Conservation (phyloP, 2,329 filamentous ascomycete genomes). For the Dactylella cylindrospora region DNA sequence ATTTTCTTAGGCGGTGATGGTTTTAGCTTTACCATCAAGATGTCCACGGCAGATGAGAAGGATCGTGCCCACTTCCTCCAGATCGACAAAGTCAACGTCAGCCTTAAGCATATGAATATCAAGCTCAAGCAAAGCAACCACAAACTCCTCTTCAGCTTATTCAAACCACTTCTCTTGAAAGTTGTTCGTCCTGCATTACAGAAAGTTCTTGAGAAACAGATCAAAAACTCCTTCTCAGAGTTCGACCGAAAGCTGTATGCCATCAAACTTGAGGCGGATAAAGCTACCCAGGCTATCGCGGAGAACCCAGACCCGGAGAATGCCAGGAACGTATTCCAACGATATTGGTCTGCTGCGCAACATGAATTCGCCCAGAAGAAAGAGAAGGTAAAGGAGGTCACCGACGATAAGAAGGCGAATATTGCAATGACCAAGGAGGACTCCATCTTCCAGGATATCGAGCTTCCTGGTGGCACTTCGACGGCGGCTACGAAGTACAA, state of each 20-base stretch:
- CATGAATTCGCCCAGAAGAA: constrained; percentile 73
- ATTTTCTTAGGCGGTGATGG: constrained; percentile 83
- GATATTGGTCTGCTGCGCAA: constrained; percentile 75
- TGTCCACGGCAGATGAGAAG: constrained; percentile 74
- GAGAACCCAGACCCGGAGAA: constrained; percentile 66
- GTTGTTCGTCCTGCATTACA: constrained; percentile 80
- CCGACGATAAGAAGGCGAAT: constrained; percentile 73
- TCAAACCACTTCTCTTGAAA: constrained; percentile 84
- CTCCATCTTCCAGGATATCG: constrained; percentile 86
- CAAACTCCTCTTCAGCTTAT: constrained; percentile 81
- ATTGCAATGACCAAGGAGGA: constrained; percentile 83
- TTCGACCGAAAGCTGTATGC: constrained; percentile 65
- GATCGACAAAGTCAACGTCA: constrained; percentile 82
- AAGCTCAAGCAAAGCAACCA: constrained; percentile 94
- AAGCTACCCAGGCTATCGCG: constrained; percentile 66
- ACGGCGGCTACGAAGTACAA: constrained; percentile 93
- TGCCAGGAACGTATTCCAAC: constrained; percentile 78
- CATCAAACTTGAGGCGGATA: constrained; percentile 80
- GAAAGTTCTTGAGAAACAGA: constrained; percentile 84
- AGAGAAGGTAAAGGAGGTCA: constrained; percentile 67
- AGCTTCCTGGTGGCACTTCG: constrained; percentile 83
- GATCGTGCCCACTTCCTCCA: constrained; percentile 89
- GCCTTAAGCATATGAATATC: constrained; percentile 78
- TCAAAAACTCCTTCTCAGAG: constrained; percentile 77
- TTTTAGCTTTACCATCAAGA: constrained; percentile 86